Base-by-base conservation (phyloP, 192 early-diverging fungal species). In the Tieghemiomyces parasiticus region DNA sequence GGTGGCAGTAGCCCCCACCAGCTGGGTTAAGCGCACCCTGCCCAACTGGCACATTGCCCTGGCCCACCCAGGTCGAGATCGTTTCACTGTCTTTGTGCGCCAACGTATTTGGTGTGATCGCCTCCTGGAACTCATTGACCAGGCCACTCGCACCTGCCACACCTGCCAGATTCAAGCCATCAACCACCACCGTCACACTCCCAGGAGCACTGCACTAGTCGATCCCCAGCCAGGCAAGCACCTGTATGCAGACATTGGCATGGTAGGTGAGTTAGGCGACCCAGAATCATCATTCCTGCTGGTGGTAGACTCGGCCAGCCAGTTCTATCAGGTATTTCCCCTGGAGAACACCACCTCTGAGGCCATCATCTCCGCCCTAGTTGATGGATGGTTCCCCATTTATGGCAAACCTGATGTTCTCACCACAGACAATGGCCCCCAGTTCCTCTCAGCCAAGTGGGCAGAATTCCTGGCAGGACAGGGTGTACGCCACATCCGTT, bases 381-480 rank as follows among this genome's bases (percentile, higher is more conserved):
- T 13, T 0, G 13, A 0, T 0, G 46, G 52, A 2, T 70, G 68
- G 64, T 65, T 66, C 31, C 3, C 0, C 6, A 25, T 4, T 10
- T 50, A 70, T 44, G 61, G 64, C 9, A 20, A 16, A 1, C 64
- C 61, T 0, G 14, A 0, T 12, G 2, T n/a, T 20, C n/a, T 70
- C 22, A 60, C 64, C 0, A 63, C 56, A 9, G 68, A 70, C 61
- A 70, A 70, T 30, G 61, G 61, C 14, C 58, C 45, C 0, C 58
- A 51, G 46, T 46, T 70, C 0, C 26, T 25, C 16, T 70, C 61
- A 0, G 46, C 16, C 0, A 45, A 32, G 6, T 65, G 62, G 44
- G 10, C 13, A 10, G 29, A 53, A 0, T 65, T 62, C 53, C 19
- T 65, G 20, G 12, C 2, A 3, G 19, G 20, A 0, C 1, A 35